phyloP scores from a whole-genome alignment of 768 basidiomycete genomes.

The Multifurca ochricompacta region DNA sequence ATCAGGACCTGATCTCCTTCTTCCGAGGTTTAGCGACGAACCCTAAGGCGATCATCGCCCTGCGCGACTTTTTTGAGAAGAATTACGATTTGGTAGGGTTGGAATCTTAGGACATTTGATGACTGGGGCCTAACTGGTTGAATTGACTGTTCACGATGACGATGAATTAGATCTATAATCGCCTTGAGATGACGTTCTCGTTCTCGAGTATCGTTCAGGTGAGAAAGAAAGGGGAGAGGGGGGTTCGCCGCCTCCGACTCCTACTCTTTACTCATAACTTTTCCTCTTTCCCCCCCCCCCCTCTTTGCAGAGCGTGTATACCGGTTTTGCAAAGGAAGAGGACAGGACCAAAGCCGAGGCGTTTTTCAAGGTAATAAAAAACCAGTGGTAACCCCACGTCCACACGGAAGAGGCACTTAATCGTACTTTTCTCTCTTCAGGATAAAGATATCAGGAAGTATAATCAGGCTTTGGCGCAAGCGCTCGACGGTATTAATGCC shows the following conservation, averaged over 20 bases:
- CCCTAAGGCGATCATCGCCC: conserved; percentile 41
- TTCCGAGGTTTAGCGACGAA: conserved; percentile 54
- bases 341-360: conserved; percentile 12
- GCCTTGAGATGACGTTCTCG: conserved; percentile 15
- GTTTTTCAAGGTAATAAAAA: conserved; percentile 22
- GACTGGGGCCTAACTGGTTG: too few species aligned
- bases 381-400: too few species aligned
- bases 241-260: too few species aligned
- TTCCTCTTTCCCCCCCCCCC: neutral
- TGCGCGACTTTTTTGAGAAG: conserved; percentile 58
- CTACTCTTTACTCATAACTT: neutral
- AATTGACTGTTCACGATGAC: too few species aligned
- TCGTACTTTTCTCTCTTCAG: neutral
- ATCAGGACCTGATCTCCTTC: conserved; percentile 60
- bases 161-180: conserved; percentile 13
- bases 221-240: too few species aligned
- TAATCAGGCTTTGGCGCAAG: conserved; percentile 18
- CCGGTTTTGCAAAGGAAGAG: conserved; percentile 2
- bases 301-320: neutral
- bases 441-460: conserved; percentile 17
- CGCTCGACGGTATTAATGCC: conserved; percentile 14
- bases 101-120: too few species aligned
- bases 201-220: conserved; percentile 13
- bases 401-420: neutral
- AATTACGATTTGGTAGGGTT: conserved; percentile 54